These are phyloP conservation scores for Centaurea solstitialis DNA, from an alignment of 129 eudicot genomes.

Conservation along the genomic window DNA sequence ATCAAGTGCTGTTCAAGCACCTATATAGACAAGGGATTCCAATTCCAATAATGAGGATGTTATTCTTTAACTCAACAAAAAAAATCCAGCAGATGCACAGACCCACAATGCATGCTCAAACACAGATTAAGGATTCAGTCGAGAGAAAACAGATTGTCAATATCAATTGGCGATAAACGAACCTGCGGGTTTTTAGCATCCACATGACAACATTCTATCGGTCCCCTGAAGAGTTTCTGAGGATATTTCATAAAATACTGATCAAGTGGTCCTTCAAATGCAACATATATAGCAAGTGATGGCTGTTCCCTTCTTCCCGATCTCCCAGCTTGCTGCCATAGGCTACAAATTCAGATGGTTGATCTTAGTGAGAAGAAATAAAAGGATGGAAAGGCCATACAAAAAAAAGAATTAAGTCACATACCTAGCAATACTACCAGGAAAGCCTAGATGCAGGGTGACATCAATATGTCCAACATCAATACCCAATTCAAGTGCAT, in stretches of 20 bases:
- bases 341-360: conserved; percentile 37
- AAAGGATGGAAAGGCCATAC: conserved; percentile 1
- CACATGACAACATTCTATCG: conserved; percentile 86
- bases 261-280: conserved; percentile 99
- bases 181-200: conserved; percentile 87
- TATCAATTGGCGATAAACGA: neutral
- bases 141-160: neutral
- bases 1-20: conserved; percentile 85
- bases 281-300: conserved; percentile 90
- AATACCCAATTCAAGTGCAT: conserved; percentile 97
- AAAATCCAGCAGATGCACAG: neutral
- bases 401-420: neutral
- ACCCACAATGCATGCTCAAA: neutral
- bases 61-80: too few relatives aligned
- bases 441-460: conserved; percentile 95
- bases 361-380: conserved; percentile 14
- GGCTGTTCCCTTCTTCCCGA: conserved; percentile 94
- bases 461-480: conserved; percentile 97
- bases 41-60: conserved; percentile 8
- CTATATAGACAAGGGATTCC: conserved; percentile 35
- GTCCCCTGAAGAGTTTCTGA: conserved; percentile 67
- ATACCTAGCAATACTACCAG: conserved; percentile 97
- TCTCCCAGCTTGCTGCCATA: conserved; percentile 99
- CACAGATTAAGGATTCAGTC: neutral
- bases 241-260: conserved; percentile 95